Conservation (phyloP, 805 yeast species). For the Saccharomyces mikatae region DNA sequence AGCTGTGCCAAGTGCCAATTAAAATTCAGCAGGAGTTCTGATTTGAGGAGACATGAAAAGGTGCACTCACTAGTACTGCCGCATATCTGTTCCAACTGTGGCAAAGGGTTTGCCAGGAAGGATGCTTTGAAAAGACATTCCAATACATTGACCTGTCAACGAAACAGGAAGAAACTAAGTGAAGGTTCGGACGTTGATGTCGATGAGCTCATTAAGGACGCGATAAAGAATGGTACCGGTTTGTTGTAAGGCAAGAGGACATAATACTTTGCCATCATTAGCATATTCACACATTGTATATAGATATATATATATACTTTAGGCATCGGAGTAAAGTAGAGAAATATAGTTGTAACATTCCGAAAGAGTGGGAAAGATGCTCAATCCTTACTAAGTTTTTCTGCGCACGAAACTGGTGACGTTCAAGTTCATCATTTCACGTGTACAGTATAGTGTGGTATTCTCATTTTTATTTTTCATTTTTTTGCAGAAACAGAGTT, state of each 20-base stretch:
- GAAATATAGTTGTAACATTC: background rate
- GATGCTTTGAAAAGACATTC: conserved; percentile 74
- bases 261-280: background rate
- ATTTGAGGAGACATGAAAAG: conserved; percentile 66
- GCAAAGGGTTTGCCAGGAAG: conserved; percentile 76
- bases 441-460: background rate
- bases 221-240: conserved; percentile 23
- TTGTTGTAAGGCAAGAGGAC: conserved; percentile 5
- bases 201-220: conserved; percentile 27
- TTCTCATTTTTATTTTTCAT: background rate
- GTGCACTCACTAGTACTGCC: conserved; percentile 66
- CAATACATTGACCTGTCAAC: conserved; percentile 64
- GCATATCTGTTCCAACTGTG: conserved; percentile 66
- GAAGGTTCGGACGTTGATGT: conserved; percentile 32
- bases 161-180: conserved; percentile 53
- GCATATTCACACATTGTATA: background rate
- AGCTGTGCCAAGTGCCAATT: conserved; percentile 50
- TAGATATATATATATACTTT: conserved; percentile 1
- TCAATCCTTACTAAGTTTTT: background rate
- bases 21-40: conserved; percentile 60
- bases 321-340: background rate
- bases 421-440: background rate
- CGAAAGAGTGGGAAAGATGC: background rate
- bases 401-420: background rate
- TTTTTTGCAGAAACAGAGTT: background rate